These are phyloP conservation scores for Beverwykella pulmonaria DNA, from an alignment of 495 filamentous ascomycete species.

Conservation along the genomic window DNA sequence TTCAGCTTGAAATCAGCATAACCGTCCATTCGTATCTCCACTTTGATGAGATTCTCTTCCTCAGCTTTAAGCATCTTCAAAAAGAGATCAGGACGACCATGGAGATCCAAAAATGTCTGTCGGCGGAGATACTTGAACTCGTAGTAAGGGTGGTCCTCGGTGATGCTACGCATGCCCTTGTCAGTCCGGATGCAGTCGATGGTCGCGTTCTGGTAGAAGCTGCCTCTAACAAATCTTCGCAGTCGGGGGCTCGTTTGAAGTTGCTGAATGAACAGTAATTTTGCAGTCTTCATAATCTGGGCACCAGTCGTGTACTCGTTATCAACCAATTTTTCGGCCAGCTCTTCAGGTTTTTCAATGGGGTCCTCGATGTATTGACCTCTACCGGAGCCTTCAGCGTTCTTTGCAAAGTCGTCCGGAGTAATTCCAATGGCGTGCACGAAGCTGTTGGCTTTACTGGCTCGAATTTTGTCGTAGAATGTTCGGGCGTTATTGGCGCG, in stretches of 20 bases:
- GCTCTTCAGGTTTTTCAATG: constrained; percentile 70
- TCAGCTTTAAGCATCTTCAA: constrained; percentile 96
- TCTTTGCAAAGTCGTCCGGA: constrained; percentile 82
- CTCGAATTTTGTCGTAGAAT: constrained; percentile 80
- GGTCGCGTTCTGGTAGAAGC: constrained; percentile 77
- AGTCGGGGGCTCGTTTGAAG: constrained; percentile 84
- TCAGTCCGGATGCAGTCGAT: constrained; percentile 89
- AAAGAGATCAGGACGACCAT: constrained; percentile 80
- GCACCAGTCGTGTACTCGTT: constrained; percentile 75
- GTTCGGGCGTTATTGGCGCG: constrained; percentile 74
- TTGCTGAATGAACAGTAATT: constrained; percentile 88
- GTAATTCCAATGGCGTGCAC: constrained; percentile 90
- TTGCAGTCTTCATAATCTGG: constrained; percentile 74
- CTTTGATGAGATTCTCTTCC: constrained; percentile 85
- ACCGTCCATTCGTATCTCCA: constrained; percentile 74
- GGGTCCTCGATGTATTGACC: constrained; percentile 77
- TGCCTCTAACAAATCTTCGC: constrained; percentile 79
- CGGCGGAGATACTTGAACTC: constrained; percentile 96
- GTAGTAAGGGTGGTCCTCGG: constrained; percentile 93
- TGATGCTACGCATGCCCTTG: constrained; percentile 90
- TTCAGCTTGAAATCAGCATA: constrained; percentile 71
- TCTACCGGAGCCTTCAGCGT: constrained; percentile 75
- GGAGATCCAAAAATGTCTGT: constrained; percentile 78
- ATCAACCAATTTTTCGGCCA: constrained; percentile 64
- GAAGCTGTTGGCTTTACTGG: constrained; percentile 73